Conservation (phyloP, 2,329 filamentous ascomycete genomes). For the Hymenotorrendiella dingleyae region DNA sequence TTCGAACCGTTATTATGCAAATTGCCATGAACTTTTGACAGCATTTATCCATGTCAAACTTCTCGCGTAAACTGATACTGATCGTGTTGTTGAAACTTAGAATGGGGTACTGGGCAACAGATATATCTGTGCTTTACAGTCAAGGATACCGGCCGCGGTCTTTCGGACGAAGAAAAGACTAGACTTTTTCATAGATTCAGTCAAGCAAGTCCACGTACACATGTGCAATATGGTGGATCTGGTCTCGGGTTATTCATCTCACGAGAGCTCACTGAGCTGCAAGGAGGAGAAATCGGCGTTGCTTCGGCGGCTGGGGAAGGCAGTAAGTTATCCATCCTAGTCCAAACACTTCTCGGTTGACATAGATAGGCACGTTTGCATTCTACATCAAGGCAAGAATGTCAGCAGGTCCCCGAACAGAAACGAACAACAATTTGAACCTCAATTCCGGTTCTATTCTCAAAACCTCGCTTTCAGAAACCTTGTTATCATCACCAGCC, state of each 20-base stretch:
- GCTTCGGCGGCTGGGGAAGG: slow-evolving; percentile 62
- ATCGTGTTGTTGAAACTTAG: no score
- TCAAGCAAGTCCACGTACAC: slow-evolving; percentile 71
- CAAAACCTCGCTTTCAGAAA: no score
- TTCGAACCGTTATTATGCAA: no score
- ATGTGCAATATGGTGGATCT: slow-evolving; percentile 74
- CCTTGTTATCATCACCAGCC: slow-evolving; percentile 2
- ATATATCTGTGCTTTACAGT: slow-evolving; percentile 70
- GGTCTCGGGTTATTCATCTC: slow-evolving; percentile 78
- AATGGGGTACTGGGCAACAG: slow-evolving; percentile 65
- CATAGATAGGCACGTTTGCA: slow-evolving; percentile 52
- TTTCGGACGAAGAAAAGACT: slow-evolving; percentile 66
- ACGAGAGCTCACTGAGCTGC: slow-evolving; percentile 69
- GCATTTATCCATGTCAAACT: no score
- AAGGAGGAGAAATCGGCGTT: slow-evolving; percentile 76
- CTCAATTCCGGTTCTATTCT: no score
- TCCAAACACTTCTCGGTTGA: background rate
- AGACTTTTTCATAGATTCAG: slow-evolving; percentile 74
- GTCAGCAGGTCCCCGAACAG: slow-evolving; percentile 19
- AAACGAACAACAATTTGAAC: no score
- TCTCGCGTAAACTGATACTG: no score
- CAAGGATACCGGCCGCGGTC: slow-evolving; percentile 69
- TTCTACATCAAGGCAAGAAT: slow-evolving; percentile 53
- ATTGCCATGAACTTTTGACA: no score
- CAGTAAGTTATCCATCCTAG: slow-evolving; percentile 32